Evolutionary conservation across 192 early-diverging fungal species (phyloP), one percentile per base, ranked within the genome.

Genomic region (Lobosporangium transversale): DNA sequence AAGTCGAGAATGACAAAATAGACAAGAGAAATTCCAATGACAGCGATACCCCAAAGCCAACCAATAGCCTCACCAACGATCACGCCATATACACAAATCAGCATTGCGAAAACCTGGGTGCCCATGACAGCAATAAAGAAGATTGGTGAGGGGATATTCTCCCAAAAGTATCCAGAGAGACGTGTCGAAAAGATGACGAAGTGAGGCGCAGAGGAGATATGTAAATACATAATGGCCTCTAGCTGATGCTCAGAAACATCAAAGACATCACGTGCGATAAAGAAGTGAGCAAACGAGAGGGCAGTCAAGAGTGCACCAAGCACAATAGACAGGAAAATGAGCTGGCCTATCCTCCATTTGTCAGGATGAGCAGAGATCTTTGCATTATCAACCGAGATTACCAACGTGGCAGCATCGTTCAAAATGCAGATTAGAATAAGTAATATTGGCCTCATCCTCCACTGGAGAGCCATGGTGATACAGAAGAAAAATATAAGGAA

Each of bases 401-500:
- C 96, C 55, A 97, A 70, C 2, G 93, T 94, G 29, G 93, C 93
- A 17, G 91, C 94, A 68, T 97, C 94, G 82, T 97, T 97, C 73
- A 97, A 85, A 47, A 97, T 90, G 58, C 92, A 89, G 69, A 96
- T 97, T 76, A 96, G 83, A 79, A 98, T 93, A 21, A 98, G 86
- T 32, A 96, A 78, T 8, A 88, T 83, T 18, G 93, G 89, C 58
- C 88, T 89, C 84, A 98, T 89, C 37, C 79, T 81, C 92, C 94
- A 98, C 47, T 93, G 84, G 66, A 89, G 90, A 9, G 87, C 89
- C 55, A 96, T 82, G 47, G 93, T 92, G 44, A 95, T 88, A 67
- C 93, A 89, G 81, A 98, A 98, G 86, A 98, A 96, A 87, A 98
- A 98, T 55, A 98, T 82, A 83, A 98, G 82, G 73, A 98, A 98